These are phyloP conservation scores for Lagenaria siceraria DNA, from an alignment of 306 rosid genomes.

Conservation along the genomic window DNA sequence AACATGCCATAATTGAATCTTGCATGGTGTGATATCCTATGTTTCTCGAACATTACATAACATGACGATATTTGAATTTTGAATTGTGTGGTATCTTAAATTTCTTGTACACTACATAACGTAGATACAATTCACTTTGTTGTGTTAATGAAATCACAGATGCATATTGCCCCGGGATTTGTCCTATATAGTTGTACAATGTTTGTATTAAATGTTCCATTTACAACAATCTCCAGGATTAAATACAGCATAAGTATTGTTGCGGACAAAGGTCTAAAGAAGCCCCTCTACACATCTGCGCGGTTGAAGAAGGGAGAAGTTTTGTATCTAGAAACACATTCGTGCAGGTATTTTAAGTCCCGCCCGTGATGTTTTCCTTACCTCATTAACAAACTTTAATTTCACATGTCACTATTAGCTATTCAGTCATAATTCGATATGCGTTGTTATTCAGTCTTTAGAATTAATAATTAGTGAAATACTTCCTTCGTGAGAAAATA, in stretches of 20 bases:
- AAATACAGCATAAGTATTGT: slow-evolving; percentile 95
- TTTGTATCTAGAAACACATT: slow-evolving; percentile 78
- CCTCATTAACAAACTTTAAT: not conserved
- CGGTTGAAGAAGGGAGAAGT: slow-evolving; percentile 98
- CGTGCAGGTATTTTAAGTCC: slow-evolving; percentile 44
- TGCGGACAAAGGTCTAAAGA: slow-evolving; percentile 95
- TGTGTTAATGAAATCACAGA: not conserved
- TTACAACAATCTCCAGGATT: slow-evolving; percentile 43
- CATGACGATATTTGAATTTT: not conserved
- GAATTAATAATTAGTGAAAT: not conserved
- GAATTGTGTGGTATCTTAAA: not conserved
- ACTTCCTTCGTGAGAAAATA: not conserved
- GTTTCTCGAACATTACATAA: not conserved
- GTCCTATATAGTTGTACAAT: not conserved
- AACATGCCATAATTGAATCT: not conserved
- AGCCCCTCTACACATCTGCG: slow-evolving; percentile 76
- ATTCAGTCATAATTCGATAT: not conserved
- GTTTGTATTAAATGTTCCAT: slow-evolving; percentile 1
- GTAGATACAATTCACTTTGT: not conserved
- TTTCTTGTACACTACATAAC: not conserved
- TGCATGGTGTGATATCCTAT: not conserved
- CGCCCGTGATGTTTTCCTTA: not conserved
- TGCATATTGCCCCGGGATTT: not conserved
- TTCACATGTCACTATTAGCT: not conserved
- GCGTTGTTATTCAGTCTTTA: not conserved